Evolutionary conservation across 2,329 filamentous ascomycete genomes (phyloP), one percentile per base, ranked within the genome.

Genomic region (Claviceps lovelessii): DNA sequence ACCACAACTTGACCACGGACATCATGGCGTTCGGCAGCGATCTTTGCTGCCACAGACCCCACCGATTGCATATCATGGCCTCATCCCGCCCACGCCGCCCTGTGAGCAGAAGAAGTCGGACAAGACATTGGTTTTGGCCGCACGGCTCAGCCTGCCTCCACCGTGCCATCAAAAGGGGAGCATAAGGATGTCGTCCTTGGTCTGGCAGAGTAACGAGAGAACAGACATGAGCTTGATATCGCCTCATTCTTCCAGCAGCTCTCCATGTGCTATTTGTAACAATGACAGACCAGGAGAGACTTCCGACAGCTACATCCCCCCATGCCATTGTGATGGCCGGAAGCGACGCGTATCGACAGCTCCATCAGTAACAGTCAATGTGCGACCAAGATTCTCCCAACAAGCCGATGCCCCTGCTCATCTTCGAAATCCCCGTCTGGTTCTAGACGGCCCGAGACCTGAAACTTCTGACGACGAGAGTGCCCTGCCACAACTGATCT

Each of bases 41-140:
- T 8, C 46, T 17, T 58, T 60, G 23, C 56, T 64, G 2, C 66
- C 63, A 5, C 60, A 64, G 8, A 63, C 64, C 1, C 66, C 69
- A 3, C 61, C 59, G 2, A 69, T 70, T 11, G 59, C 58, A 31
- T 65, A 64, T 29, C 63, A 71, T 46, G 68, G 68, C 1, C 57
- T 70, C 1, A 61, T 70, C 2, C 59, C 66, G 0, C 65, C 65
- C 0, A 61, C 64, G 1, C 63, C 64, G 5, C 39, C 62, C 7
- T 59, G 56, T 13, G 59, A 58, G 10, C 42, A 15, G 2, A 2
- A 54, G 52, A 29, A 57, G 54, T 31, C 60, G 57, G 0, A 49
- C 35, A 15, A 58, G 61, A 23, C 58, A 60, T 52, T 54, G 5
- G 13, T 42, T 9, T 6, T 13, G 31, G 33, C 10, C 6, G 29